Conservation (phyloP, 352 stramenopile species). For the Peronospora belbahrii region DNA sequence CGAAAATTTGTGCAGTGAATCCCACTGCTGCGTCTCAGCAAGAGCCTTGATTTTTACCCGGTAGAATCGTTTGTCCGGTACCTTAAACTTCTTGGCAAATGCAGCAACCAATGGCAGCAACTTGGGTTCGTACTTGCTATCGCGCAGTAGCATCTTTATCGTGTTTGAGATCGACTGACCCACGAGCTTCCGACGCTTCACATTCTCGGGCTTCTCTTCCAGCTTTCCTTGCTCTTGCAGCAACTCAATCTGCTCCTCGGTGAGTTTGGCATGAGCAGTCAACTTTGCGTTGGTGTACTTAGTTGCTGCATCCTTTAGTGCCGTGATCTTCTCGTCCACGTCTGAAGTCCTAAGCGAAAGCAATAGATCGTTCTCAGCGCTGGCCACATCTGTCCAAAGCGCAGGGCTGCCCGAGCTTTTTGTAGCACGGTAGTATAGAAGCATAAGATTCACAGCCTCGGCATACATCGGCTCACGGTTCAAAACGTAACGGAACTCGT, state of each 20-base stretch:
- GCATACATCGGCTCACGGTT: conserved; percentile 61
- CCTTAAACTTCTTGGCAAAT: conserved; percentile 86
- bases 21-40: conserved; percentile 80
- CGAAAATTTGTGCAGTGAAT: conserved; percentile 82
- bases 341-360: conserved; percentile 58
- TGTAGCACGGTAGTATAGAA: conserved; percentile 68
- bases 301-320: conserved; percentile 52
- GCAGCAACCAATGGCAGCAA: conserved; percentile 51
- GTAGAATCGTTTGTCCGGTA: conserved; percentile 88
- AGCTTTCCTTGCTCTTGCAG: conserved; percentile 80
- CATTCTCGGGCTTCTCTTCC: conserved; percentile 73
- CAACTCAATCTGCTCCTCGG: conserved; percentile 84
- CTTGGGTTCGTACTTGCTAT: conserved; percentile 80
- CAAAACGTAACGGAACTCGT: conserved; percentile 74
- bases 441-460: conserved; percentile 69
- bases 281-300: conserved; percentile 71
- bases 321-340: conserved; percentile 57
- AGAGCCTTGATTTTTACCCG: conserved; percentile 87
- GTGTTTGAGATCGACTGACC: conserved; percentile 83
- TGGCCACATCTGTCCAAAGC: conserved; percentile 58
- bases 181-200: conserved; percentile 74
- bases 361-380: conserved; percentile 66
- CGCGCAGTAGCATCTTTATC: conserved; percentile 68
- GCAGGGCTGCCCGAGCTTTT: conserved; percentile 51
- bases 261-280: conserved; percentile 52